Evolutionary conservation across 176 grass and related monocot genomes (phyloP).

Genomic region (Carex kokanica): DNA sequence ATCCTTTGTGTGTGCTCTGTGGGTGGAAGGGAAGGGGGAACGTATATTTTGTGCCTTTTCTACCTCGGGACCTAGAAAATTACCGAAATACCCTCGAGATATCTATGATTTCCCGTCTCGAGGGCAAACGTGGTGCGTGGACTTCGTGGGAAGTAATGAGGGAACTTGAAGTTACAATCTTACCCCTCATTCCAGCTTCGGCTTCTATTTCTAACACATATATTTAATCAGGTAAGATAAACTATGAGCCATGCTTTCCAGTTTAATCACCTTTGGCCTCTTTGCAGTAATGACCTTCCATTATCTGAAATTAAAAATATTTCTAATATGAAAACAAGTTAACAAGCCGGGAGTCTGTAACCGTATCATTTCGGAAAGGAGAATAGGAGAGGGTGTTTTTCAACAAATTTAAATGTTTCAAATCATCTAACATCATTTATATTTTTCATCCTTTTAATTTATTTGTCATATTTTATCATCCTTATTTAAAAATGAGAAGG

Average conservation of each 20-base stretch:
- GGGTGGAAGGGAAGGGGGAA: constrained; percentile 26
- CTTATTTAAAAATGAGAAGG: no score
- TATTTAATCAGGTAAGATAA: neutral
- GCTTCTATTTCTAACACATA: neutral
- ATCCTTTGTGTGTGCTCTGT: neutral
- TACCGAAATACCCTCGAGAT: neutral
- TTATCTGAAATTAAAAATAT: neutral
- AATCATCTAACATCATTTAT: no score
- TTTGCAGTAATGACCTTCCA: neutral
- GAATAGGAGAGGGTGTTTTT: neutral
- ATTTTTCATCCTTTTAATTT: no score
- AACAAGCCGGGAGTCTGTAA: neutral
- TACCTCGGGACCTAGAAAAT: neutral
- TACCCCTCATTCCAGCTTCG: neutral
- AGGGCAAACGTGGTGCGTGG: constrained; percentile 29
- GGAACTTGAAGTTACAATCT: constrained; percentile 3
- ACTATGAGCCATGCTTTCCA: neutral
- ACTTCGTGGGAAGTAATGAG: constrained; percentile 13
- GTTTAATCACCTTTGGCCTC: neutral
- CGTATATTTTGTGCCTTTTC: constrained; percentile 35
- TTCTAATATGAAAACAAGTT: no score
- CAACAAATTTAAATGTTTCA: no score
- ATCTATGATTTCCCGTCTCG: constrained; percentile 5
- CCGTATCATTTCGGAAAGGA: neutral
- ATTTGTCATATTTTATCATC: neutral